Evolutionary conservation across 106 monocot species (phyloP).

Genomic region (Cymbidium sinense): DNA sequence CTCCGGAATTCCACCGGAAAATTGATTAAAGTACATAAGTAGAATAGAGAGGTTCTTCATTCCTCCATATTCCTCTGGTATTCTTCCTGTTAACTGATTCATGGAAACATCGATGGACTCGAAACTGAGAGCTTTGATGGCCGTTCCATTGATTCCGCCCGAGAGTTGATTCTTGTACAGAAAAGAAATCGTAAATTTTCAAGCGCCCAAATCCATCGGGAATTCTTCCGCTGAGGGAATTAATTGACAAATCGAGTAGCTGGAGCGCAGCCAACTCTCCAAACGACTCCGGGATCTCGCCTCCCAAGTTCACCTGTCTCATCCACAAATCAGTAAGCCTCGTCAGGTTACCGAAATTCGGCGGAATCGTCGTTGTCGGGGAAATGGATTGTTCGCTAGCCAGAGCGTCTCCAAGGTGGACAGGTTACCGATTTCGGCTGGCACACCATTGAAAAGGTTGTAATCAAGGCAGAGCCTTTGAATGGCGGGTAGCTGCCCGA

Average conservation of each 20-base stretch:
- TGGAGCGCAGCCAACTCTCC: conserved; percentile 15
- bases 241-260: conserved; percentile 16
- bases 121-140: conserved; percentile 15
- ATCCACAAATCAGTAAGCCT: conserved; percentile 32
- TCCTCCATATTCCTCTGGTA: conserved; percentile 33
- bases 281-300: conserved; percentile 32
- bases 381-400: conserved; percentile 43
- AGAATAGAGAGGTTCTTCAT: conserved; percentile 26
- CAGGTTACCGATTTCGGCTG: conserved; percentile 34
- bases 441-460: conserved; percentile 52
- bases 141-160: conserved; percentile 23
- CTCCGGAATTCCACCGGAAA: conserved; percentile 40
- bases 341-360: conserved; percentile 36
- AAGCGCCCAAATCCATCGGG: conserved; percentile 35
- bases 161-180: conserved; percentile 23
- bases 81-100: conserved; percentile 42
- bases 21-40: conserved; percentile 27
- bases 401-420: conserved; percentile 21
- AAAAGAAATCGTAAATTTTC: conserved; percentile 20
- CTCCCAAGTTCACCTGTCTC: conserved; percentile 21
- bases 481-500: conserved; percentile 21
- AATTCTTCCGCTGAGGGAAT: conserved; percentile 37
- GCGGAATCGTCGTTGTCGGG: conserved; percentile 23
- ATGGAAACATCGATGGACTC: conserved; percentile 37
- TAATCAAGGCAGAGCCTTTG: conserved; percentile 26